Conservation (phyloP, 176 grass and related monocot genomes). For the Lolium perenne region DNA sequence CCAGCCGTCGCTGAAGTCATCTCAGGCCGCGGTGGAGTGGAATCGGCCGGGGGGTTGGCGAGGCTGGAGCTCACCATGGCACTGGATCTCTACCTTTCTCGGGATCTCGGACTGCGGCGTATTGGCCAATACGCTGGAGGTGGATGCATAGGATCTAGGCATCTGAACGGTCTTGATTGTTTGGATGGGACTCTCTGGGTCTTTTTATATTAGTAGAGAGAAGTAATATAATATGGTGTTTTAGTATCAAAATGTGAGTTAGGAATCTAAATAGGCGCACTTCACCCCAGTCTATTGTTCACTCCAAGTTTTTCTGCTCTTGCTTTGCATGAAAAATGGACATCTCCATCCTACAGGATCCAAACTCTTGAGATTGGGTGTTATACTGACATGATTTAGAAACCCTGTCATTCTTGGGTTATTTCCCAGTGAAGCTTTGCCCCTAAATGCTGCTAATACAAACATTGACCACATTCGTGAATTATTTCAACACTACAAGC, state of each 20-base stretch:
- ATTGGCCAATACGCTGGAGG: no score
- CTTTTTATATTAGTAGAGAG: no score
- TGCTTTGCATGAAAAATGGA: neutral
- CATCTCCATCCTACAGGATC: conserved; percentile 30
- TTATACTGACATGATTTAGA: conserved; percentile 42
- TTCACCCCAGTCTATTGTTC: neutral
- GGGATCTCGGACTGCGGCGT: no score
- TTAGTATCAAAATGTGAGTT: neutral
- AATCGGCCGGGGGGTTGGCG: no score
- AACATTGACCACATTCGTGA: conserved; percentile 7
- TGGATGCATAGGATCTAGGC: no score
- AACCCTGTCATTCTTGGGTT: conserved; percentile 22
- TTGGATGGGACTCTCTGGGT: no score
- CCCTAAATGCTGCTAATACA: neutral
- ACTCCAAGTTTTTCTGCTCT: neutral
- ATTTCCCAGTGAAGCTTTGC: conserved; percentile 36
- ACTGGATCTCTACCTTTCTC: no score
- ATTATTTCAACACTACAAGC: neutral
- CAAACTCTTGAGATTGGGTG: conserved; percentile 46
- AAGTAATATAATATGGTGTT: neutral
- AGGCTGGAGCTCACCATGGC: no score
- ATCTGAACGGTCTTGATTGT: no score
- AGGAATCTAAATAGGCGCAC: neutral
- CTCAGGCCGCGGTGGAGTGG: no score
- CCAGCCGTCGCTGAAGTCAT: no score